These are phyloP conservation scores for Saccharomyces pastorianus DNA, from an alignment of 1,139 yeast species.

Conservation along the genomic window DNA sequence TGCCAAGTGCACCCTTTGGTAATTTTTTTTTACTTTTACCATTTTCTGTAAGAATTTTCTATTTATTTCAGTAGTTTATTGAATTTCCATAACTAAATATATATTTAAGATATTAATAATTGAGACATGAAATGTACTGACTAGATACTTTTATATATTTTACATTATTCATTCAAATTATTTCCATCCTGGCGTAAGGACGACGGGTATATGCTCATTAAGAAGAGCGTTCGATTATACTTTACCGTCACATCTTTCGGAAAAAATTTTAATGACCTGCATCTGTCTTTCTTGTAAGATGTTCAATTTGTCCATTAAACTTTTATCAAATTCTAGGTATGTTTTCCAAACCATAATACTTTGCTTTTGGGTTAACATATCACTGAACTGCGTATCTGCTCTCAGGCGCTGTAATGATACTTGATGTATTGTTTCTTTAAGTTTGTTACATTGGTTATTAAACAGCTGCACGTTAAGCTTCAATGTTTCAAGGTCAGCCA, in stretches of 20 bases:
- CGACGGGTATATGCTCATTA: not conserved
- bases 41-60: too few species aligned
- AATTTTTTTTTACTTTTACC: too few species aligned
- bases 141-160: too few species aligned
- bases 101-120: too few species aligned
- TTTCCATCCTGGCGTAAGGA: too few species aligned
- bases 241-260: slow-evolving; percentile 10
- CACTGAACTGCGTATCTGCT: slow-evolving; percentile 16
- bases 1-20: too few species aligned
- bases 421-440: slow-evolving; percentile 15
- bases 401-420: slow-evolving; percentile 14
- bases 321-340: slow-evolving; percentile 18
- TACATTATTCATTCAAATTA: too few species aligned
- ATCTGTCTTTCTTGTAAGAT: slow-evolving; percentile 23
- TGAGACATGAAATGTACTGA: too few species aligned
- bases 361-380: slow-evolving; percentile 18
- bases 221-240: not conserved
- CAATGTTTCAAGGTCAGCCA: slow-evolving; percentile 14
- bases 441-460: slow-evolving; percentile 12
- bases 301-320: slow-evolving; percentile 16
- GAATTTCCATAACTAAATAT: too few species aligned
- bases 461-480: slow-evolving; percentile 14
- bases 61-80: too few species aligned
- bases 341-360: slow-evolving; percentile 15
- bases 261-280: slow-evolving; percentile 20